Conservation (phyloP, 2,329 filamentous ascomycete species). For the Hypoxylon sp. region DNA sequence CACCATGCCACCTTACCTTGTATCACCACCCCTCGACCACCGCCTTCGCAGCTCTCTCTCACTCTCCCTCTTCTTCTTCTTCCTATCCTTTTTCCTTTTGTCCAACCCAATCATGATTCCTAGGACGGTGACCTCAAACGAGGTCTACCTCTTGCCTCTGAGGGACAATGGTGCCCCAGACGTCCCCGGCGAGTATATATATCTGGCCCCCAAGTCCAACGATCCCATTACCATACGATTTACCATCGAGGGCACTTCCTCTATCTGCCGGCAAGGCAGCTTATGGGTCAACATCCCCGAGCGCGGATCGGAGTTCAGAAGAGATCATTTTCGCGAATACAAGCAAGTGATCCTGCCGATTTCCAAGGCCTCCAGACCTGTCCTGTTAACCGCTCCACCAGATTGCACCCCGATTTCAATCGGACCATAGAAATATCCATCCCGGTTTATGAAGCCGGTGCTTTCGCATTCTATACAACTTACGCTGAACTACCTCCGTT, state of each 20-base stretch:
- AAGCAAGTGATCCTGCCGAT: slow-evolving; percentile 70
- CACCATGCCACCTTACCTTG: background rate
- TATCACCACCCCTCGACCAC: too few relatives aligned
- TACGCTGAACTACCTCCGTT: slow-evolving; percentile 89
- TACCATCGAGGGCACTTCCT: slow-evolving; percentile 92
- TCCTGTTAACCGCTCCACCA: slow-evolving; percentile 53
- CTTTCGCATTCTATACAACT: slow-evolving; percentile 94
- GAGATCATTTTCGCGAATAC: slow-evolving; percentile 86
- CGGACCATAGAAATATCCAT: slow-evolving; percentile 90
- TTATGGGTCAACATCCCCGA: slow-evolving; percentile 96
- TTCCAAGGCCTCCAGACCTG: background rate
- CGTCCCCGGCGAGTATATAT: slow-evolving; percentile 90
- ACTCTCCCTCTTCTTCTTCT: background rate
- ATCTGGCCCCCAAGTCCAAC: slow-evolving; percentile 80
- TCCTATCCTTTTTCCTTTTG: background rate
- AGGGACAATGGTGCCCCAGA: slow-evolving; percentile 94
- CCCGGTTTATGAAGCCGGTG: slow-evolving; percentile 83
- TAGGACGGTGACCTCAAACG: slow-evolving; percentile 72
- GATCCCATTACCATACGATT: slow-evolving; percentile 87
- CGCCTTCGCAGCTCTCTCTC: background rate
- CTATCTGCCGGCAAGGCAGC: slow-evolving; percentile 93
- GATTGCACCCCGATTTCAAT: slow-evolving; percentile 92
- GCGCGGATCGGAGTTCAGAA: slow-evolving; percentile 78
- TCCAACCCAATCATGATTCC: slow-evolving; percentile 62
- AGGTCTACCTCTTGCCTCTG: slow-evolving; percentile 89